These are phyloP conservation scores for Carex kokanica DNA, from an alignment of 176 grass and related monocot species.

Conservation along the genomic window DNA sequence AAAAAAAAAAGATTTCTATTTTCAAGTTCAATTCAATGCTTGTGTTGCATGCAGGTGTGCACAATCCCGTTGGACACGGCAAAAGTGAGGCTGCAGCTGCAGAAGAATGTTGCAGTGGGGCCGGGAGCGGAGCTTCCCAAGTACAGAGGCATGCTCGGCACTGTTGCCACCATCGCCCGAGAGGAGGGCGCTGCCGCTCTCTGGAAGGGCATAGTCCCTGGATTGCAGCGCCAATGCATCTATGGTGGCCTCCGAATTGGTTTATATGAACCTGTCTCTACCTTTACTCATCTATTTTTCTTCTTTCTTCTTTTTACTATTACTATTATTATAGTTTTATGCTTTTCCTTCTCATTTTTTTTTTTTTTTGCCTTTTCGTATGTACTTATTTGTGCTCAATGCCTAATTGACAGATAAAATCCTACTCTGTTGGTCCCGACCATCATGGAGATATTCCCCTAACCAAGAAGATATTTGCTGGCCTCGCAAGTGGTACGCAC, in stretches of 20 bases:
- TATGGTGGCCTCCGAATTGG: slow-evolving; percentile 86
- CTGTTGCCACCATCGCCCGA: slow-evolving; percentile 70
- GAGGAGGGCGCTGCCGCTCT: slow-evolving; percentile 74
- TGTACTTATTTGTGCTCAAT: too few relatives aligned
- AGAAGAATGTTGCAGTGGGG: slow-evolving; percentile 43
- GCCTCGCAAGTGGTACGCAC: slow-evolving; percentile 65
- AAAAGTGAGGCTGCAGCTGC: slow-evolving; percentile 93
- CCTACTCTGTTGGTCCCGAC: slow-evolving; percentile 60
- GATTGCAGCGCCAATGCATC: slow-evolving; percentile 86
- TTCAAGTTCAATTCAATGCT: too few relatives aligned
- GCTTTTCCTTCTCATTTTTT: background rate
- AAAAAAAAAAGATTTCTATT: too few relatives aligned
- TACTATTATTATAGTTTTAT: background rate
- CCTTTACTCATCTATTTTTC: background rate
- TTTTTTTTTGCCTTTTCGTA: background rate
- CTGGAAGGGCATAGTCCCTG: slow-evolving; percentile 88
- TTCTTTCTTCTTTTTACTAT: background rate
- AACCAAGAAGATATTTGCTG: slow-evolving; percentile 78
- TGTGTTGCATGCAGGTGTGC: slow-evolving; percentile 41
- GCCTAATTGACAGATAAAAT: slow-evolving; percentile 53
- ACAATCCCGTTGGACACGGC: slow-evolving; percentile 90
- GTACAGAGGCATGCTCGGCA: slow-evolving; percentile 79
- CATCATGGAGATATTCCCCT: slow-evolving; percentile 81
- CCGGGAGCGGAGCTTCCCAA: slow-evolving; percentile 34
- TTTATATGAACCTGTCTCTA: slow-evolving; percentile 61